Evolutionary conservation across 495 filamentous ascomycete species (phyloP).

Genomic region (Sabuloglossum arenarium): DNA sequence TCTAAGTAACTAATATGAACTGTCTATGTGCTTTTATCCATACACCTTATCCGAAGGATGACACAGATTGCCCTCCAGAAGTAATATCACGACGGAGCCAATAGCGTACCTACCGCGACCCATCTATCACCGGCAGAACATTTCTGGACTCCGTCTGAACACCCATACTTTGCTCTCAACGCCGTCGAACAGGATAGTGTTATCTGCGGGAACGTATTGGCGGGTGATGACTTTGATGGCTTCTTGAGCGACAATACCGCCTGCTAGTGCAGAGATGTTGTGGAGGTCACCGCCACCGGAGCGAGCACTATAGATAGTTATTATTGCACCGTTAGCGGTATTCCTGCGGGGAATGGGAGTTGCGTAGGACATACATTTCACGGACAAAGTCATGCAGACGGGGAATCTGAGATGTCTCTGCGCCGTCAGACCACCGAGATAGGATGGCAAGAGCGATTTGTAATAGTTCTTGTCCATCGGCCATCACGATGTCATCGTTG

Average conservation of each 20-base stretch:
- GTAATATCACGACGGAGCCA: not conserved
- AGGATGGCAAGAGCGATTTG: not conserved
- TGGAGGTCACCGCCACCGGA: conserved; percentile 78
- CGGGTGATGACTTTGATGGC: conserved; percentile 88
- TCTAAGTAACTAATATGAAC: too few species aligned
- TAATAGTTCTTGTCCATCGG: not conserved
- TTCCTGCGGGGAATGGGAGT: not conserved
- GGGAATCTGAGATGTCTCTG: not conserved
- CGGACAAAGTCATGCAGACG: not conserved
- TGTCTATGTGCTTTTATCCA: too few species aligned
- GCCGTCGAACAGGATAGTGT: conserved; percentile 86
- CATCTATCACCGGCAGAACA: not conserved
- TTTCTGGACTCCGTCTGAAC: conserved; percentile 15
- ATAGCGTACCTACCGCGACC: not conserved
- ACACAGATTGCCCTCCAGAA: too few species aligned
- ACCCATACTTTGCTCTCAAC: conserved; percentile 61
- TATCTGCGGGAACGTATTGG: conserved; percentile 90
- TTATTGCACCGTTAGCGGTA: not conserved
- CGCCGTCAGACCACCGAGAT: not conserved
- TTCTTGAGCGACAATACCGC: conserved; percentile 89
- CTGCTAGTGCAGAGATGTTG: conserved; percentile 77
- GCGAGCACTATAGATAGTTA: conserved; percentile 30
- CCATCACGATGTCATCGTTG: not conserved
- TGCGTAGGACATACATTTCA: not conserved
- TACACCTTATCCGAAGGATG: too few species aligned